Evolutionary conservation across 805 yeast species (phyloP), one percentile per base, ranked within the genome.

Genomic region (Pichia manshurica): DNA sequence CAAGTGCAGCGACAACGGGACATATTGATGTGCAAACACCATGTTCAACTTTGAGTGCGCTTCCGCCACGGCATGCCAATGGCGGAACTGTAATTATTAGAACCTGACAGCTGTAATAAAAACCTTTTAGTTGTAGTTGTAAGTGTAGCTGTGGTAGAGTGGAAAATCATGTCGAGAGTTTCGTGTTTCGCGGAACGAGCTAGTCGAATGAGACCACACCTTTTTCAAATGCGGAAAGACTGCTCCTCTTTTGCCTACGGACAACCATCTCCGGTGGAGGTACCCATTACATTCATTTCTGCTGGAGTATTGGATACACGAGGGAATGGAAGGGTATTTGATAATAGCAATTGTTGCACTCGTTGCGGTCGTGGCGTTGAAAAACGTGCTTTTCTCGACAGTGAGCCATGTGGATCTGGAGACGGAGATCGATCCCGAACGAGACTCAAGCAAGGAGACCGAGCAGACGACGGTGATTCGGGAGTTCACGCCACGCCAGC

Each of bases 401-500:
- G 54, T 61, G 1, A 46, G 50, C 2, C 52, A 59, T 15, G 48
- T 52, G 6, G 55, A 58, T 22, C 39, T 58, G 5, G 59, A 49
- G 29, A 21, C 35, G 4, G 63, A 63, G 34, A 62, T 63, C 39
- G 63, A 63, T 39, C 58, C 61, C 2, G 45, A 51, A 8, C 52
- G 47, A 6, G 42, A 44, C 7, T 21, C 56, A 4, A 42, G 16
- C 9, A 44, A 43, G 3, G 51, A 50, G 6, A 10, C 35, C 3
- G 48, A 53, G 22, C 62, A 56, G 31, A 62, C 66, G 9, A 54
- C 63, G 15, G 54, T 67, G 12, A 66, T 62, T 39, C 57, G 61
- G 19, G 61, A 75, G 40, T 91, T 84, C 68, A 87, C 90, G 8
- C 97, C 97, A 23, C 63, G 70, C 47, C 77, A 87, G 2, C 70